Conservation (phyloP, 257 asterid genomes). For the Solanum sejunctum region DNA sequence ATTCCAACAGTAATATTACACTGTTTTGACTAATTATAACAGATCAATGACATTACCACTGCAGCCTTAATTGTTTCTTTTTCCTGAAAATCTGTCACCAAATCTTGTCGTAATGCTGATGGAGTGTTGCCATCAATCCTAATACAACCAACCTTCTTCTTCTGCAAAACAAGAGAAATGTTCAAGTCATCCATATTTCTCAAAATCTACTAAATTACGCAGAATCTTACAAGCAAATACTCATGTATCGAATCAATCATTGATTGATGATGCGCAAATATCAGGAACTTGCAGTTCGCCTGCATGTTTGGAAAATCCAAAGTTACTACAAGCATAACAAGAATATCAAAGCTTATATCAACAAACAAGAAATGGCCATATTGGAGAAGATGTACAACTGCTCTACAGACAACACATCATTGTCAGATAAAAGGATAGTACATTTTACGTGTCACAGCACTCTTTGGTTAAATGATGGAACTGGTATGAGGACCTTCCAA, state of each 20-base stretch:
- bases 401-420: neutral
- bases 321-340: constrained; percentile 2
- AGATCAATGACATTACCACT: constrained; percentile 44
- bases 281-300: constrained; percentile 92
- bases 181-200: neutral
- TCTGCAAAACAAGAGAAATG: constrained; percentile 30
- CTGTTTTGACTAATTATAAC: neutral
- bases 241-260: constrained; percentile 78
- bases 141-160: constrained; percentile 84
- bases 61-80: constrained; percentile 78
- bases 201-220: neutral
- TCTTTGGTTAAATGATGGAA: neutral
- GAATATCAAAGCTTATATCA: neutral
- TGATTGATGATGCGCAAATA: constrained; percentile 88
- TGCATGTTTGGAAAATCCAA: constrained; percentile 21
- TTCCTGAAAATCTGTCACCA: constrained; percentile 87
- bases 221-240: constrained; percentile 62
- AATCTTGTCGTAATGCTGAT: constrained; percentile 70
- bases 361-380: neutral
- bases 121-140: constrained; percentile 89
- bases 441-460: neutral
- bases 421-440: neutral
- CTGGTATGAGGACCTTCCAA: neutral
- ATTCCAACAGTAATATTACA: neutral
- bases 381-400: neutral